phyloP scores from a whole-genome alignment of 2,329 filamentous ascomycete species.

The Microsporum canis region DNA sequence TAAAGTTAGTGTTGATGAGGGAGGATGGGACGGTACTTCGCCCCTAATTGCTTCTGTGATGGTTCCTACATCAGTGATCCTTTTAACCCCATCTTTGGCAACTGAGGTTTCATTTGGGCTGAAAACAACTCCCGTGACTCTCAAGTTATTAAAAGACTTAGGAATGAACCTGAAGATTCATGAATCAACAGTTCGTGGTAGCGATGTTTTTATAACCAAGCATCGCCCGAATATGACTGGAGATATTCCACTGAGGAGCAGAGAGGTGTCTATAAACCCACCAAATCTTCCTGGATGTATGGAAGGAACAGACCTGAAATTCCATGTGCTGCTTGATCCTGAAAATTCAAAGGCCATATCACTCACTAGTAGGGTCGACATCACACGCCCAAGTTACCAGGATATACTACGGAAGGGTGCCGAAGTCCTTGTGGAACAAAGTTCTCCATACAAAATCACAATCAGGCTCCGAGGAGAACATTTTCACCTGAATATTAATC shows the following conservation, averaged over 20 bases:
- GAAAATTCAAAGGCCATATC: slow-evolving; percentile 7
- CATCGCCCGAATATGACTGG: slow-evolving; percentile 18
- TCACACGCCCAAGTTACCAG: slow-evolving; percentile 6
- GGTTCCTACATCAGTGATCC: slow-evolving; percentile 17
- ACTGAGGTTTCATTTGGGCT: slow-evolving; percentile 15
- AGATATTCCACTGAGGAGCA: slow-evolving; percentile 1
- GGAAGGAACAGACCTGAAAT: background rate
- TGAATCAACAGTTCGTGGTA: slow-evolving; percentile 13
- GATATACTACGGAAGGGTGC: slow-evolving; percentile 8
- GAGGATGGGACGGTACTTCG: slow-evolving; percentile 17
- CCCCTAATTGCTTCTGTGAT: slow-evolving; percentile 20
- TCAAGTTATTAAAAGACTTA: slow-evolving; percentile 11
- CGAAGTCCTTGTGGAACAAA: slow-evolving; percentile 8
- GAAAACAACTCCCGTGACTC: slow-evolving; percentile 11
- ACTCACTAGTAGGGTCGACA: slow-evolving; percentile 10
- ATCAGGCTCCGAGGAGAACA: slow-evolving; percentile 8
- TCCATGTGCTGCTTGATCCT: slow-evolving; percentile 5
- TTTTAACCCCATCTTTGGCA: slow-evolving; percentile 11
- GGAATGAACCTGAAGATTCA: slow-evolving; percentile 16
- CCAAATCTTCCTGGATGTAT: background rate
- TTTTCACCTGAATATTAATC: slow-evolving; percentile 10
- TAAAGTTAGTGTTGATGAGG: slow-evolving; percentile 15
- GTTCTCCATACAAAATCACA: slow-evolving; percentile 12
- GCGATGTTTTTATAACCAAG: slow-evolving; percentile 21
- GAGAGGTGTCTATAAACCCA: background rate